These are phyloP conservation scores for Stephania yunnanensis DNA, from an alignment of 164 flowering plant species.

Conservation along the genomic window DNA sequence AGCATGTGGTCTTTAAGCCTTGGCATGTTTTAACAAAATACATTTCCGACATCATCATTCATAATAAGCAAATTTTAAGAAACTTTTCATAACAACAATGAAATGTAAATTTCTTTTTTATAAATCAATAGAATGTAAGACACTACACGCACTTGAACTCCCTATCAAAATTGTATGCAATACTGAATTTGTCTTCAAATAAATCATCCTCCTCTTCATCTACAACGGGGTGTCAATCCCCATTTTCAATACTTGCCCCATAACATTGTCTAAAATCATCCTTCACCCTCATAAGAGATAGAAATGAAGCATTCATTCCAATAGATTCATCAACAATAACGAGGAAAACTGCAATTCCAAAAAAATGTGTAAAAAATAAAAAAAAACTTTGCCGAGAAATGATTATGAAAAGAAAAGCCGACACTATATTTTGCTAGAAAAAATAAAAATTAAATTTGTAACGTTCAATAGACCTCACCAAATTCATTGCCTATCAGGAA, in stretches of 20 bases:
- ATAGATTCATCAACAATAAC: constrained; percentile 85
- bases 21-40: constrained; percentile 41
- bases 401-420: too few species aligned
- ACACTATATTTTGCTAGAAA: not conserved
- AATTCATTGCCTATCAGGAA: constrained; percentile 77
- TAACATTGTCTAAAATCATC: constrained; percentile 87
- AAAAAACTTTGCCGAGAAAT: not conserved
- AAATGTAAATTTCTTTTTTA: not conserved
- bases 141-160: constrained; percentile 74
- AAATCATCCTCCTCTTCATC: constrained; percentile 78
- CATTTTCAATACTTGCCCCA: constrained; percentile 55
- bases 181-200: constrained; percentile 84
- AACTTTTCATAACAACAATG: not conserved
- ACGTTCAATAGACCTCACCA: constrained; percentile 34
- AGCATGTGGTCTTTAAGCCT: constrained; percentile 88
- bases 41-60: not conserved
- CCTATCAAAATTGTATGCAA: constrained; percentile 94
- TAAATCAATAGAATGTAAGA: not conserved
- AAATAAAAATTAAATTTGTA: not conserved
- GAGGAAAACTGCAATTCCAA: constrained; percentile 65
- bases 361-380: not conserved
- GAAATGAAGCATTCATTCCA: constrained; percentile 84
- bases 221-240: constrained; percentile 71
- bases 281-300: constrained; percentile 87
- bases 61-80: not conserved